Percentiles rank a stretch among this genome's conserved stretches.
phyloP scores from a whole-genome alignment of 2,329 filamentous ascomycete genomes.

The Phialemoniopsis sp. region DNA sequence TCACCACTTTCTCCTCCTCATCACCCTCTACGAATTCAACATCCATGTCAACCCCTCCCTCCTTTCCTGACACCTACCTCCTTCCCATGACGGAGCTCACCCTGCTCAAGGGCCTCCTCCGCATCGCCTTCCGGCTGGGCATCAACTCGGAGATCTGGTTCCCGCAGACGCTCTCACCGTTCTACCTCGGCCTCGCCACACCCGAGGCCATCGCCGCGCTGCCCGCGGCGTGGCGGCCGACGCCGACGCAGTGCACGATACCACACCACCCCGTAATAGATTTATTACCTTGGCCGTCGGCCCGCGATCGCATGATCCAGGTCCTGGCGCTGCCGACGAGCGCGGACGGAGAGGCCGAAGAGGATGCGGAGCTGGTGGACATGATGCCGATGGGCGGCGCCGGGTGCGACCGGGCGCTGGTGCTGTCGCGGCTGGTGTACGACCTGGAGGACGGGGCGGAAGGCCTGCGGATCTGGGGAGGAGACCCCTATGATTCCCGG shows the following conservation, averaged over 20 bases:
- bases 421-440: conserved; percentile 47
- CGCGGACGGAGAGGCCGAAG: no score
- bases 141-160: conserved; percentile 38
- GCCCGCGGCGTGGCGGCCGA: conserved; percentile 45
- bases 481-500: conserved; percentile 40
- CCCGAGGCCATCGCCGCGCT: conserved; percentile 29
- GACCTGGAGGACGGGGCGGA: conserved; percentile 53
- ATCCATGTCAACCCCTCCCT: conserved; percentile 12
- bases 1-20: conserved; percentile 2
- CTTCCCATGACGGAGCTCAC: conserved; percentile 44
- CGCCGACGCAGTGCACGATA: conserved; percentile 38
- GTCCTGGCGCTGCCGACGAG: no score
- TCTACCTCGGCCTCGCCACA: conserved; percentile 22
- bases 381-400: conserved; percentile 34
- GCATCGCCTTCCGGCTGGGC: conserved; percentile 42
- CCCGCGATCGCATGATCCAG: conserved; percentile 38
- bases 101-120: conserved; percentile 40
- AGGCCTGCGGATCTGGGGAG: conserved; percentile 44
- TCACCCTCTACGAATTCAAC: conserved; percentile 7
- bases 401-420: conserved; percentile 38
- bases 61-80: conserved; percentile 41
- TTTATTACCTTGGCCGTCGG: conserved; percentile 52
- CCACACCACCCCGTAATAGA: conserved; percentile 56
- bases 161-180: conserved; percentile 40
- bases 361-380: conserved; percentile 5